Evolutionary conservation across 345 rosid genomes (phyloP), one percentile per base, ranked within the genome.

Genomic region (Citrus cavaleriei): DNA sequence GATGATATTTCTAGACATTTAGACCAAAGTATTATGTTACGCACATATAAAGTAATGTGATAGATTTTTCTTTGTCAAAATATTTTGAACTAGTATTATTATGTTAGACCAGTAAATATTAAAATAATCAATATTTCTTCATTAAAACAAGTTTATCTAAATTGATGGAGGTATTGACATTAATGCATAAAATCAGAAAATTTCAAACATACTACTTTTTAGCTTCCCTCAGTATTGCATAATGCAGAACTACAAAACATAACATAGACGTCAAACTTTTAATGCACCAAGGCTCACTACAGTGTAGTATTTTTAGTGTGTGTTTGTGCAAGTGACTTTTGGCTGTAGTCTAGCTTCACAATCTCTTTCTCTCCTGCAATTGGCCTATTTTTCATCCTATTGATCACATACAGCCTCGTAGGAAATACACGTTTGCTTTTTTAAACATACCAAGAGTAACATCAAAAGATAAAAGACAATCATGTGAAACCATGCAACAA

Each of bases 181-280:
- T 70, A 63, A 70, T 54, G 49, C 60, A 70, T 51, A 32, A 70
- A 54, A 51, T 25, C 64, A 9, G 25, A 80, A 46, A 10, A 62
- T 70, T 75, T 75, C 71, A 9, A 2, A 78, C 22, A 6, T 66
- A 19, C 59, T 30, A 38, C 16, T 69, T 80, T 67, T n/a, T 61
- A 32, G 38, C 14, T 35, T 24, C 70, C 7, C 28, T 24, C 32
- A 57, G 77, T 28, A 49, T 30, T 49, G 59, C 38, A 42, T 27
- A 70, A 59, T 73, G 35, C 34, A 58, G 3, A 13, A 73, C 24
- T 73, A 25, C 30, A 59, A 65, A 73, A 35, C 76, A 25, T 24
- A 57, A 21, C 34, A 5, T 22, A 35, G n/a, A 13, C 7, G n/a
- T 73, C 66, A 37, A 37, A 54, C 49, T 35, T 57, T 22, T 35